These are phyloP conservation scores for Coemansia sp. DNA, from an alignment of 192 early-diverging fungal species.

Conservation along the genomic window DNA sequence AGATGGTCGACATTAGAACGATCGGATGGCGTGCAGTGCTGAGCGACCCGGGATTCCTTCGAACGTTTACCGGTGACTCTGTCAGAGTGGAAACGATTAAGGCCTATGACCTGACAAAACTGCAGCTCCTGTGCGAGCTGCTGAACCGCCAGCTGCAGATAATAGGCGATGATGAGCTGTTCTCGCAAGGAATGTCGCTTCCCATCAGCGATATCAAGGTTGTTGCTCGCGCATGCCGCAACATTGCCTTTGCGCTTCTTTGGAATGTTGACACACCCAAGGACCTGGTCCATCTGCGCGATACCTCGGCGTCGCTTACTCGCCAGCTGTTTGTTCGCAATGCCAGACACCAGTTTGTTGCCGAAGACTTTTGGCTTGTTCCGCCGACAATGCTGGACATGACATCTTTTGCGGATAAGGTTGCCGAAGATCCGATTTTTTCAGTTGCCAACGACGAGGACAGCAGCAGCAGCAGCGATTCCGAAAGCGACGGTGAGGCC, in stretches of 20 bases:
- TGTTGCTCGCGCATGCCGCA: constrained; percentile 48
- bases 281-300: constrained; percentile 55
- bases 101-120: constrained; percentile 15
- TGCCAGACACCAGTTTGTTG: constrained; percentile 39
- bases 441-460: constrained; percentile 6
- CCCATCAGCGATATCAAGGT: constrained; percentile 24
- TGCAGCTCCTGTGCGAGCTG: constrained; percentile 71
- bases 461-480: constrained; percentile 10
- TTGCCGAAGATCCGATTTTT: constrained; percentile 49
- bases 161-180: constrained; percentile 85
- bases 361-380: constrained; percentile 48
- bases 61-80: constrained; percentile 26
- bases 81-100: constrained; percentile 25
- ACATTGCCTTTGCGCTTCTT: constrained; percentile 71
- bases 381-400: constrained; percentile 39
- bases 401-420: constrained; percentile 44
- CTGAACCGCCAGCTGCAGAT: constrained; percentile 71
- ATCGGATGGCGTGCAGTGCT: constrained; percentile 33
- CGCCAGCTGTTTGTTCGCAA: constrained; percentile 63
- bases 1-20: constrained; percentile 38
- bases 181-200: constrained; percentile 52
- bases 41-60: constrained; percentile 26
- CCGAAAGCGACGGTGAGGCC: constrained; percentile 1
- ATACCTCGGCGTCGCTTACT: constrained; percentile 62
- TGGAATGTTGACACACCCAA: constrained; percentile 57